Evolutionary conservation across 73 alveolate genomes (phyloP).

Genomic region (Tetrahymena elliotti): DNA sequence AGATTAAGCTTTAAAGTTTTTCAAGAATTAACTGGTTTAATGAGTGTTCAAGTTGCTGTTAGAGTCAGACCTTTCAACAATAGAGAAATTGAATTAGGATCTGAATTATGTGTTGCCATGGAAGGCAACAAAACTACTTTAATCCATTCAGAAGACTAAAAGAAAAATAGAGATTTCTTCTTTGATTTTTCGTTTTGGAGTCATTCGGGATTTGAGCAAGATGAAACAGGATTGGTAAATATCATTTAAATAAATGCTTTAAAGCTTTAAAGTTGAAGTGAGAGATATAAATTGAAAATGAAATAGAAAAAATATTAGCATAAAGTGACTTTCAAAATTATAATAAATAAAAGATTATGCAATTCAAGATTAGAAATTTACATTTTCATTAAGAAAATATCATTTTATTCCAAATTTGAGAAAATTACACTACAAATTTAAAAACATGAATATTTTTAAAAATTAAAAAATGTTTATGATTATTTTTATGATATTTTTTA

Average conservation of each 20-base stretch:
- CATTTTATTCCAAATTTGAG: too few relatives aligned
- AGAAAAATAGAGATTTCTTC: slow-evolving; percentile 76
- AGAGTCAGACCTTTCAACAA: slow-evolving; percentile 95
- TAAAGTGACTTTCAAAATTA: too few relatives aligned
- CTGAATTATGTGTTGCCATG: slow-evolving; percentile 73
- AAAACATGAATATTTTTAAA: too few relatives aligned
- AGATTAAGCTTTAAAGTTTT: not conserved
- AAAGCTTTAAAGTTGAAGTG: not conserved
- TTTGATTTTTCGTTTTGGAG: slow-evolving; percentile 98
- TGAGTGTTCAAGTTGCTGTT: slow-evolving; percentile 95
- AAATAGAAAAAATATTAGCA: not conserved
- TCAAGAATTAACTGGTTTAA: not conserved
- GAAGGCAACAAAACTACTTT: slow-evolving; percentile 48
- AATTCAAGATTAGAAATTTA: too few relatives aligned
- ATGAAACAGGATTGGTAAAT: slow-evolving; percentile 63
- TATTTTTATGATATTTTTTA: too few relatives aligned
- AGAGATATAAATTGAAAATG: not conserved
- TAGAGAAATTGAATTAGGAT: slow-evolving; percentile 76
- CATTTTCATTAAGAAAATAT: too few relatives aligned
- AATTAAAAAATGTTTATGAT: too few relatives aligned
- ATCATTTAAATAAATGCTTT: not conserved
- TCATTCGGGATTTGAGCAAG: slow-evolving; percentile 88
- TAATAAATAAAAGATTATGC: too few relatives aligned
- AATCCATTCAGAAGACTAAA: slow-evolving; percentile 25
- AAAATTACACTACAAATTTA: too few relatives aligned